Percentiles rank a stretch among this genome's conserved stretches.
Evolutionary conservation across 129 eudicot species (phyloP).

Genomic region (Centrapalus pauciflorus): DNA sequence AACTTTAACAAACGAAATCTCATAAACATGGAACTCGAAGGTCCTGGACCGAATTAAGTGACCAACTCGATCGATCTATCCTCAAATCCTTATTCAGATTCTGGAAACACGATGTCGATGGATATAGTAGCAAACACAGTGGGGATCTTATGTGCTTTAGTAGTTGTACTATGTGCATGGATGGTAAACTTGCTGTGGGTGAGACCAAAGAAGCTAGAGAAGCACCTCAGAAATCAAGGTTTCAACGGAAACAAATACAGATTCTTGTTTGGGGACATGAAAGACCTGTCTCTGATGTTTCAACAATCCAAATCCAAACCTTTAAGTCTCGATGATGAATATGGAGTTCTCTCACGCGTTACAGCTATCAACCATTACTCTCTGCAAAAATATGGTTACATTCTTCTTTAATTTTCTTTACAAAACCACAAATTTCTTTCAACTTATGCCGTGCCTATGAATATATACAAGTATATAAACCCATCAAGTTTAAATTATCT

Average conservation of each 20-base stretch:
- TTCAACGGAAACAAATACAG: constrained; percentile 30
- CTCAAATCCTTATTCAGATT: not conserved
- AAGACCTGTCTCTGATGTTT: constrained; percentile 11
- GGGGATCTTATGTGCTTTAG: constrained; percentile 12
- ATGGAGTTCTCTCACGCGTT: constrained; percentile 8
- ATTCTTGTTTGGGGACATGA: constrained; percentile 24
- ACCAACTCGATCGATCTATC: too few species aligned
- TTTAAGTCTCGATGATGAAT: constrained; percentile 3
- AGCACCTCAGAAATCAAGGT: constrained; percentile 26
- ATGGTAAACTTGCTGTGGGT: constrained; percentile 22
- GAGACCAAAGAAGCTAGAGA: constrained; percentile 26
- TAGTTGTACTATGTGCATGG: constrained; percentile 19
- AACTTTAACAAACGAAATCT: too few species aligned
- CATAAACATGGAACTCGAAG: too few species aligned
- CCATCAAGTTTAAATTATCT: too few species aligned
- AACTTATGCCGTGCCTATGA: too few species aligned
- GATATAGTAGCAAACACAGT: constrained; percentile 17
- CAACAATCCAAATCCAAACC: constrained; percentile 14
- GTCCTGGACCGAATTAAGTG: too few species aligned
- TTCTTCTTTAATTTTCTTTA: not conserved
- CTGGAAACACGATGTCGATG: not conserved
- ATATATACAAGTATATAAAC: too few species aligned
- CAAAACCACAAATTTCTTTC: too few species aligned
- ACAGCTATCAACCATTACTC: constrained; percentile 1
- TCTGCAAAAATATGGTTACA: constrained; percentile 16